A percentile compares a stretch with the other conserved stretches of the same genome.
Conservation (phyloP, 2,329 filamentous ascomycete genomes). For the Dothidotthia symphoricarpi region DNA sequence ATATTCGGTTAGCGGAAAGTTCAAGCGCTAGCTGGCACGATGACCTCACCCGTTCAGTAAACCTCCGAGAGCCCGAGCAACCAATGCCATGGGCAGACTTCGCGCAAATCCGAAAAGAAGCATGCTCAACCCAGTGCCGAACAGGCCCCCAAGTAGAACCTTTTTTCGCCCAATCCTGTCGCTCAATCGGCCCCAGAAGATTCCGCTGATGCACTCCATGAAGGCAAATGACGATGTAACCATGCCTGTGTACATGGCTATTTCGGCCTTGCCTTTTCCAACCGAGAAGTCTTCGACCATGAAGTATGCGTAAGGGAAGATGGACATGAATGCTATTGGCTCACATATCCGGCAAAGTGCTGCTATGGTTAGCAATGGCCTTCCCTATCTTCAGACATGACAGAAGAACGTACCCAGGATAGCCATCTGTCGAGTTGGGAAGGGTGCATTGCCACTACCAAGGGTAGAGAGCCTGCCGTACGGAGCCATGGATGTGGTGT, state of each 20-base stretch:
- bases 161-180: slow-evolving; percentile 91
- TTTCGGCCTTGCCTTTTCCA: slow-evolving; percentile 72
- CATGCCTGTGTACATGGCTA: slow-evolving; percentile 91
- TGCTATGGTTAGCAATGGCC: slow-evolving; percentile 39
- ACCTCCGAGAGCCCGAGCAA: slow-evolving; percentile 85
- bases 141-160: slow-evolving; percentile 82
- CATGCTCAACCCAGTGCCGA: slow-evolving; percentile 90
- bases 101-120: slow-evolving; percentile 87
- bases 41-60: slow-evolving; percentile 79
- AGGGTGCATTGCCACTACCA: slow-evolving; percentile 43
- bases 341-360: slow-evolving; percentile 95
- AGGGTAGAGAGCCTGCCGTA: slow-evolving; percentile 29
- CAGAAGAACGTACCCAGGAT: slow-evolving; percentile 49
- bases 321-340: slow-evolving; percentile 98
- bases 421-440: slow-evolving; percentile 59
- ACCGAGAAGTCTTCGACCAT: slow-evolving; percentile 94
- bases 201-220: slow-evolving; percentile 87
- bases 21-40: slow-evolving; percentile 23
- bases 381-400: neutral
- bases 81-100: slow-evolving; percentile 75
- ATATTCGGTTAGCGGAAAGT: slow-evolving; percentile 33
- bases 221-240: slow-evolving; percentile 96
- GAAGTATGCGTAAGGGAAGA: slow-evolving; percentile 97
- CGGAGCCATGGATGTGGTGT: slow-evolving; percentile 30
- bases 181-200: slow-evolving; percentile 90